Evolutionary conservation across 2,329 filamentous ascomycete species (phyloP).

Genomic region (Gnomoniopsis sp.): DNA sequence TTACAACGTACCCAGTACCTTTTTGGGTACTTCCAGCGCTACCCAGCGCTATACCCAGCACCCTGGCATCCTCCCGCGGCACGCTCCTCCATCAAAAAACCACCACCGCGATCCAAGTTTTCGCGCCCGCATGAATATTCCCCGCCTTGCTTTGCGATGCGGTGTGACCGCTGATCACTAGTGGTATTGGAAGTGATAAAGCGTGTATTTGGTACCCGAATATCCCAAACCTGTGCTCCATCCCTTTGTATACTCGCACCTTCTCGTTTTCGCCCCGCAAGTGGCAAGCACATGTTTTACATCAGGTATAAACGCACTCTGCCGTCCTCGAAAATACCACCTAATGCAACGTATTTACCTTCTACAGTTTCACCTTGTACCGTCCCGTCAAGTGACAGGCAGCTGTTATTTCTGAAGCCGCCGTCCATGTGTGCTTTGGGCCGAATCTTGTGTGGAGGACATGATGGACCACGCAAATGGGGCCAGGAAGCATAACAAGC

Average conservation of each 20-base stretch:
- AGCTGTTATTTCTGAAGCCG: background rate
- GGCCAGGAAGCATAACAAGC: conserved; percentile 50
- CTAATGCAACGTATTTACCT: no score
- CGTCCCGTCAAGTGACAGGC: background rate
- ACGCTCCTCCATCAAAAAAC: background rate
- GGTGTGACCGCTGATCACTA: background rate
- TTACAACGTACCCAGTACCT: no score
- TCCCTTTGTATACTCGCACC: background rate
- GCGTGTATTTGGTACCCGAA: background rate
- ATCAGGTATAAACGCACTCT: no score
- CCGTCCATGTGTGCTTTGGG: background rate
- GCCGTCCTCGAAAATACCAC: no score
- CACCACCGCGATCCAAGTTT: background rate
- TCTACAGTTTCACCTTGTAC: background rate
- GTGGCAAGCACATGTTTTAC: no score
- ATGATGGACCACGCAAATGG: conserved; percentile 28
- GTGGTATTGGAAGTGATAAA: background rate
- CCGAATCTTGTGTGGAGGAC: conserved; percentile 1
- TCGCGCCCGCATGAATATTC: background rate
- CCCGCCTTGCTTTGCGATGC: background rate
- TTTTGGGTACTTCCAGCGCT: no score
- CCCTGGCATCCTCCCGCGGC: no score
- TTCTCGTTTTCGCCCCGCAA: background rate
- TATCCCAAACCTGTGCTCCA: background rate
- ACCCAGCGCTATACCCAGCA: background rate